phyloP scores from a whole-genome alignment of 148 eudicot genomes.

The Bassia scoparia region DNA sequence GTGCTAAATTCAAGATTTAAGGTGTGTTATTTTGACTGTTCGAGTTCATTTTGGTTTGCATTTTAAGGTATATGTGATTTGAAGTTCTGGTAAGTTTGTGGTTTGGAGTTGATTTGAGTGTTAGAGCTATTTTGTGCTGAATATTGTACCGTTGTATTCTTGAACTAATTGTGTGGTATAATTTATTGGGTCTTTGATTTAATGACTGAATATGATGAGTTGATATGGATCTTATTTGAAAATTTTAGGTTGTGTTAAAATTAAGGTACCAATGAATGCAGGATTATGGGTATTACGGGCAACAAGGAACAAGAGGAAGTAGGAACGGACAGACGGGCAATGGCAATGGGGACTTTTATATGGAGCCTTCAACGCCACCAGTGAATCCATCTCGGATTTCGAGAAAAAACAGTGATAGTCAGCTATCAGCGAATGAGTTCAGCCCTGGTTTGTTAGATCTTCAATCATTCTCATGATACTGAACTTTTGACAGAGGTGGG shows the following conservation, averaged over 20 bases:
- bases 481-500: conserved; percentile 84
- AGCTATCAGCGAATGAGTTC: conserved; percentile 50
- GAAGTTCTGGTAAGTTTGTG: no score
- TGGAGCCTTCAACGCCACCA: conserved; percentile 57
- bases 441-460: conserved; percentile 95
- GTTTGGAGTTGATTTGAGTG: background rate
- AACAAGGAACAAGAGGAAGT: conserved; percentile 60
- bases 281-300: conserved; percentile 79
- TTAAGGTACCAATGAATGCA: conserved; percentile 25
- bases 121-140: background rate
- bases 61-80: no score
- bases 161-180: background rate
- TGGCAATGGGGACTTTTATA: conserved; percentile 41
- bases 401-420: conserved; percentile 59
- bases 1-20: no score
- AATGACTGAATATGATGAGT: background rate
- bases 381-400: conserved; percentile 40
- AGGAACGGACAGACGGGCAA: conserved; percentile 48
- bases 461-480: conserved; percentile 81
- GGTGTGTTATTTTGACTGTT: no score
- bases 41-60: no score
- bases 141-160: conserved; percentile 1
- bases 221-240: background rate
- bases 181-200: background rate
- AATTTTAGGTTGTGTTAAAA: background rate